Base-by-base conservation (phyloP, 345 rosid species). In the Melaleuca quinquenervia region DNA sequence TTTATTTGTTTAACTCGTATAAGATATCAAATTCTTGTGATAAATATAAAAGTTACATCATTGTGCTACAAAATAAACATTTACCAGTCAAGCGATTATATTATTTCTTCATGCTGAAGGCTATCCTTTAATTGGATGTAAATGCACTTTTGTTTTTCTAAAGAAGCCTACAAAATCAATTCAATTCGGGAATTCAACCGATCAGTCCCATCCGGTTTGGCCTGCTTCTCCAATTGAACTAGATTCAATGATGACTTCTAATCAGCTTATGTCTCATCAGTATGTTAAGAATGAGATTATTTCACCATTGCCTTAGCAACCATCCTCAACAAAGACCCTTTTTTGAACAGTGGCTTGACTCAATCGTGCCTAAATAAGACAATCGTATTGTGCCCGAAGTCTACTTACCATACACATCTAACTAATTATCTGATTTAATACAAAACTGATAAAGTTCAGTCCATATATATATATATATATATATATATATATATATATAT, bases 211-310 rank as follows among this genome's bases (percentile, higher is more conserved):
- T 22, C 45, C 1, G 8, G 6, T 32, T 9, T 21, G 12, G 24
- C 16, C 45, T 3, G 0, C 4, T 70, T 32, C 22, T 6, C 0
- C 0, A 1, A 18, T 3, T 8, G 7, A 32, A 32, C 5, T 5
- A 3, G 12, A 70, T 14, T 0, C 1, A 64, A 10, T 64, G 78
- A 11, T 70, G 6, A 18, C 10, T 12, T 18, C 22, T 70, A 70
- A 32, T 36, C 48, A 6, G 32, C 24, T 70, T 18, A 70, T 8
- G 12, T 36, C 1, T 62, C 14, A 15, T 14, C 1, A 1, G 1
- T 2, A 13, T 45, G 5, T 32, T 0, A 32, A 70, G 7, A 32
- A 15, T 32, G 29, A 29, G 76, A 64, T 64, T 2, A 64, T 64
- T 64, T 32, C 11, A 2, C 8, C 29, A 1, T 29, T 29, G 21